Evolutionary conservation across 805 yeast genomes (phyloP).

Genomic region (Candida suzukii): DNA sequence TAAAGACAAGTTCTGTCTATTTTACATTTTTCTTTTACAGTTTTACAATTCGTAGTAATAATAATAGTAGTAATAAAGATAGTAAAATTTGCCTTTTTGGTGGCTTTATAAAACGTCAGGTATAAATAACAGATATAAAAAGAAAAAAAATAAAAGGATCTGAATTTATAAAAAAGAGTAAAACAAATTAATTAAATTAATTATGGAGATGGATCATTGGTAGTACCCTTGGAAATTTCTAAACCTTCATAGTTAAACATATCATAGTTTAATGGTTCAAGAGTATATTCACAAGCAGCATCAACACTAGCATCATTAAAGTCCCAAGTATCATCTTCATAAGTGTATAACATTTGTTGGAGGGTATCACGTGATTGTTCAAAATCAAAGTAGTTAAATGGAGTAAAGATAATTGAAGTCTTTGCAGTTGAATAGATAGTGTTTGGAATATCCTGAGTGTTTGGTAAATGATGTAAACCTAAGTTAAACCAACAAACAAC

Average conservation of each 20-base stretch:
- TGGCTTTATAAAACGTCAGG: not conserved
- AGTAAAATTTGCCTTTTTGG: not conserved
- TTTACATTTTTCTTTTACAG: no score
- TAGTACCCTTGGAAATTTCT: slow-evolving; percentile 13
- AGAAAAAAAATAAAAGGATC: not conserved
- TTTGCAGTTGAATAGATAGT: slow-evolving; percentile 21
- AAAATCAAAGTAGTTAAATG: slow-evolving; percentile 20
- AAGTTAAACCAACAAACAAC: slow-evolving; percentile 23
- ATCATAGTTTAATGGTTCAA: slow-evolving; percentile 10
- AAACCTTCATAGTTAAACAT: slow-evolving; percentile 16
- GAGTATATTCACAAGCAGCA: slow-evolving; percentile 10
- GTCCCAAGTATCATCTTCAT: slow-evolving; percentile 15
- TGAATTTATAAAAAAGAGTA: no score
- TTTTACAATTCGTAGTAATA: no score
- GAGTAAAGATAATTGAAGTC: slow-evolving; percentile 17
- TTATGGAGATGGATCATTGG: slow-evolving; percentile 9
- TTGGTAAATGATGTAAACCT: slow-evolving; percentile 23
- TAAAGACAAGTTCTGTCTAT: no score
- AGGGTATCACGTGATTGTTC: slow-evolving; percentile 17
- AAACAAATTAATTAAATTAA: no score
- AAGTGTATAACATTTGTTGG: slow-evolving; percentile 15
- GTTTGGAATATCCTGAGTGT: slow-evolving; percentile 22
- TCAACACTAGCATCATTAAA: slow-evolving; percentile 14
- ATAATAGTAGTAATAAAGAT: no score
- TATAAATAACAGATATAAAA: not conserved